Base-by-base conservation (phyloP, 805 yeast genomes). In the Sugiyamaella americana region DNA sequence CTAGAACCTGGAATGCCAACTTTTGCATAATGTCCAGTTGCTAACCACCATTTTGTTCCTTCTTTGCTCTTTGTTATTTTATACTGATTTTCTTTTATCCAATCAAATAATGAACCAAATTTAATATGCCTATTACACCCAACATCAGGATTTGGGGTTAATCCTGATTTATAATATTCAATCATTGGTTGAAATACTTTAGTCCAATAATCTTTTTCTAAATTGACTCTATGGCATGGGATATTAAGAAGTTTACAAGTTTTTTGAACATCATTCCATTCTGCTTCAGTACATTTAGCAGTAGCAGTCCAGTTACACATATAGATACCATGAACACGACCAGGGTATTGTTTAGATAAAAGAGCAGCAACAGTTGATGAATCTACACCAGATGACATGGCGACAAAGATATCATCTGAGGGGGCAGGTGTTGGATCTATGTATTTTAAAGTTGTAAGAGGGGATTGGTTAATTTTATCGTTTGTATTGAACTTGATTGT, bases 301-400 rank as follows among this genome's bases (percentile, higher is more conserved):
- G 57, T 63, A 51, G 60, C 53, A 46, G 62, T 69, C 97, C 97
- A 93, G 66, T 93, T 93, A 36, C 87, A 84, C 98, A 93, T 93
- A 65, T 85, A 91, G 1, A 93, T 72, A 0, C 97, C 98, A 39
- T 73, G 65, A 1, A 85, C 93, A 40, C 84, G 78, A 2, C 68
- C 67, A 54, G 73, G 57, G 40, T 65, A 60, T 36, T 55, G 77
- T 29, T 67, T 60, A n/a, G 70, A 64, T 4, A 86, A 69, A 50
- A 85, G 47, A 0, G 84, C 79, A 0, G 98, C 97, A 2, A 84
- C 77, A 1, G 89, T 87, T 1, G 96, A 83, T 0, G 97, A 89
- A 64, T 93, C 98, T 1, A 93, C 98, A 0, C 98, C 98, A 0
- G 95, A 85, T 1, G 96, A 87, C 96, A 93, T 86, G 5, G 98